Base-by-base conservation (phyloP, 2,329 filamentous ascomycete genomes). In the Verticillium nubilum region DNA sequence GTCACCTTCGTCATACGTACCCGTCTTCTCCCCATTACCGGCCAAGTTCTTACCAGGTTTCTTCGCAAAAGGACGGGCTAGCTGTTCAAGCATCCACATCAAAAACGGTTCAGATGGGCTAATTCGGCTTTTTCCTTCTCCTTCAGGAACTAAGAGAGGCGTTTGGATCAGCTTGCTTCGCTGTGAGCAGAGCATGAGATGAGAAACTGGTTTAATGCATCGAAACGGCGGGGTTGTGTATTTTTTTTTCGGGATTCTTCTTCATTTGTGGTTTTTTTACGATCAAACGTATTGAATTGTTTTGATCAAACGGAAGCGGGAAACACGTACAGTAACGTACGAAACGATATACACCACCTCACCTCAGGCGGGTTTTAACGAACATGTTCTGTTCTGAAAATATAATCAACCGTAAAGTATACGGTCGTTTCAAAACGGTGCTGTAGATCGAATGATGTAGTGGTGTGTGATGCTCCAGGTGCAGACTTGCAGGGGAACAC, bases 21-120 rank as follows among this genome's bases (percentile, higher is more conserved):
- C 53, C 23, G n/a, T n/a, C 27, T 9, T 35, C 25, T 28, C 5
- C 50, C 52, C 56, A 50, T 56, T 61, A 59, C 55, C 58, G 62
- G 61, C 61, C 61, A 54, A 56, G 58, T 64, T 64, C 62, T 64
- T 59, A 63, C 57, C 57, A 56, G 54, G 52, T 57, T 47, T 47
- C 52, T 27, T n/a, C 33, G 15, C 47, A 59, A 58, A 64, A 64
- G 63, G 60, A 64, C 63, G 63, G 63, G 63, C 63, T 64, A 64
- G 62, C 58, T 61, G 61, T 63, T 62, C 61, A 62, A 29, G 42
- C 42, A 47, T 47, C 42, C 42, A 47, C 35, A 42, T 31, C 29
- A 42, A 42, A 47, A 56, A 27, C 37, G 23, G 33, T 47, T 56
- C 54, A 56, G 33, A 61, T 61, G 61, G 62, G 62, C 62, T 64